These are phyloP conservation scores for Tephrocybe sp. DNA, from an alignment of 768 basidiomycete genomes.

Conservation along the genomic window DNA sequence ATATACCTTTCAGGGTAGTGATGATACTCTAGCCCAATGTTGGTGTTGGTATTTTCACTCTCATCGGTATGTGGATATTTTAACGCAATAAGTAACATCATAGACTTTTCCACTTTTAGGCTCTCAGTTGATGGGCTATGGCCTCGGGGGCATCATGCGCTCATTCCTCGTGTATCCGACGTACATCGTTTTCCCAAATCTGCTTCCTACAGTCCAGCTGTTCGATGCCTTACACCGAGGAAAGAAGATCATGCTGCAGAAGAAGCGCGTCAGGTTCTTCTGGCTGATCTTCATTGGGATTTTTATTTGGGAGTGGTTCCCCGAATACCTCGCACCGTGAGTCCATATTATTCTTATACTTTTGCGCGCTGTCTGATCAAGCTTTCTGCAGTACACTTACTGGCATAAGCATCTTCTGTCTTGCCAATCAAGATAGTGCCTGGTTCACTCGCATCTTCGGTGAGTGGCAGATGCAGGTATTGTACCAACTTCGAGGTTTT, in stretches of 20 bases:
- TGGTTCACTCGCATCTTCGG: constrained; percentile 33
- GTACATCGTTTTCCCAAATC: constrained; percentile 37
- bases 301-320: constrained; percentile 57
- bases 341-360: neutral
- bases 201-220: constrained; percentile 37
- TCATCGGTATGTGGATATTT: constrained; percentile 7
- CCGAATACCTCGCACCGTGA: constrained; percentile 44
- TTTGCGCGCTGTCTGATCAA: neutral
- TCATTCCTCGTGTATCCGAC: constrained; percentile 50
- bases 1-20: neutral
- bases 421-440: constrained; percentile 34
- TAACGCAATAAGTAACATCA: neutral
- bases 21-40: constrained; percentile 31
- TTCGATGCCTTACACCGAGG: constrained; percentile 42
- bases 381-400: constrained; percentile 40
- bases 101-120: constrained; percentile 13
- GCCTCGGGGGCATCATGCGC: constrained; percentile 27
- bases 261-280: constrained; percentile 57
- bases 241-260: constrained; percentile 38
- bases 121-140: constrained; percentile 40
- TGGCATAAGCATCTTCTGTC: constrained; percentile 59
- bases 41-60: constrained; percentile 10
- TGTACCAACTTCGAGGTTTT: neutral
- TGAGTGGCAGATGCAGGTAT: neutral
- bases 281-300: constrained; percentile 51